phyloP scores from a whole-genome alignment of 1,284 basidiomycete genomes.

The Rhodotorula mucilaginosa region DNA sequence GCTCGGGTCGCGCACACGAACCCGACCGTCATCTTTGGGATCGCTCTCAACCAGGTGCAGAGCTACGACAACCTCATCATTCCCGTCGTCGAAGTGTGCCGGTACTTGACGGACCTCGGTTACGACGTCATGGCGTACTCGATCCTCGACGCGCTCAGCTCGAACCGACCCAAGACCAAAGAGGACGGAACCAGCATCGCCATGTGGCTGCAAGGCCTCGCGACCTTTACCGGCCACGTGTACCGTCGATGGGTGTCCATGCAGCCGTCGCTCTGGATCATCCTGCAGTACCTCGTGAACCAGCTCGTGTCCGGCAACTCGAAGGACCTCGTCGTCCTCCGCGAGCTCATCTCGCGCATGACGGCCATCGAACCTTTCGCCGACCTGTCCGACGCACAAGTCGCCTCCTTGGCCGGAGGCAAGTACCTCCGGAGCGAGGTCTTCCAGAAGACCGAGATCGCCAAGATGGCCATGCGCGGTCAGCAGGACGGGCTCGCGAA shows the following conservation, averaged over 20 bases:
- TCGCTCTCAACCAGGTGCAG: constrained; percentile 90
- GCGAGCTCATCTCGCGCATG: constrained; percentile 93
- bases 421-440: constrained; percentile 78
- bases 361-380: constrained; percentile 87
- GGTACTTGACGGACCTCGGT: constrained; percentile 85
- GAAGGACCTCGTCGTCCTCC: constrained; percentile 84
- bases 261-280: constrained; percentile 66
- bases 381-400: constrained; percentile 81
- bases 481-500: constrained; percentile 57
- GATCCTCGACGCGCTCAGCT: constrained; percentile 75
- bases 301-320: constrained; percentile 70
- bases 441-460: constrained; percentile 49
- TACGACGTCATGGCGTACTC: constrained; percentile 90
- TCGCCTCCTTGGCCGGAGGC: constrained; percentile 85
- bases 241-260: constrained; percentile 76
- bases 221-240: constrained; percentile 88
- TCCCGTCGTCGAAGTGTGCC: constrained; percentile 84
- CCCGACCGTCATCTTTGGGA: constrained; percentile 85
- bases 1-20: constrained; percentile 93
- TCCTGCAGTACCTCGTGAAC: constrained; percentile 87
- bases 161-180: constrained; percentile 79
- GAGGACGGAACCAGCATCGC: constrained; percentile 88
- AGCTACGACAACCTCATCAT: constrained; percentile 92
- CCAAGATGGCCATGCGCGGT: constrained; percentile 6
- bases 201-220: constrained; percentile 89